Evolutionary conservation across 2,329 filamentous ascomycete genomes (phyloP), one percentile per base, ranked within the genome.

Genomic region (Aspergillus sp.): DNA sequence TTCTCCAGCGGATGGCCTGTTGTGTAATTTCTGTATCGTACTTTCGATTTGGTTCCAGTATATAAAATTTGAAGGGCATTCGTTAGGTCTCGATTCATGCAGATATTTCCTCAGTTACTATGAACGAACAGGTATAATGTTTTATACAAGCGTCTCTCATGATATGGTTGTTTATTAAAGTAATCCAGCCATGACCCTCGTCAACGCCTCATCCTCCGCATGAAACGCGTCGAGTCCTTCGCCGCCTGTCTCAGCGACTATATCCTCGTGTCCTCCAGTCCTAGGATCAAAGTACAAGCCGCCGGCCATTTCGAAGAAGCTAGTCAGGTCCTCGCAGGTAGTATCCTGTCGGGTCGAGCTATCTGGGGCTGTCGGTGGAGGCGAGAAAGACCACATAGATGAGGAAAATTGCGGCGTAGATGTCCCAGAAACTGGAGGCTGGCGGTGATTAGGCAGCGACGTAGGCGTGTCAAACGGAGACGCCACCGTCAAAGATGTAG

Each of bases 241-340:
- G 31, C 52, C 50, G 49, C 54, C 55, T 57, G 55, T 22, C 24
- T 64, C 57, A 39, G 59, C 36, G 53, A 61, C 26, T 39, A 56
- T 11, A 11, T 58, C 49, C 9, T 68, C 64, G 14, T 57, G 46
- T 2, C 49, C 55, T 1, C 56, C 56, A 31, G 58, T 42, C 26
- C 59, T 32, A 2, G 68, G 63, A 54, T 72, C 70, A 45, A 73
- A 72, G 18, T 74, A 75, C 3, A 75, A 55, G 0, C 80, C 82
- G 0, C 85, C 85, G 0, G 84, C 85, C 55, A 85, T 82, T 65
- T 87, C 85, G 60, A 87, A 87, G 61, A 87, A 74, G 60, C 78
- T 85, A 5, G 84, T 86, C 49, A 87, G 69, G 64, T 87, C 85
- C 59, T 84, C 73, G 39, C 76, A 75, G 24, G 61, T 65, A 29